Evolutionary conservation across 306 rosid species (phyloP).

Genomic region (Prunus persica): Prunus_persica_NCBIv2 NC_034010.1:29544001-29544500

Average conservation of each 20-base stretch:
- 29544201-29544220: constrained; percentile 83
- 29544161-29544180: constrained; percentile 64
- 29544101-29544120: constrained; percentile 76
- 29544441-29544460: neutral
- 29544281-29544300: constrained; percentile 93
- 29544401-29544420: constrained; percentile 27
- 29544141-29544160: constrained; percentile 72
- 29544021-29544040: neutral
- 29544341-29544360: constrained; percentile 75
- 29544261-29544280: constrained; percentile 74
- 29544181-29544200: constrained; percentile 69
- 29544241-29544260: constrained; percentile 65
- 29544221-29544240: constrained; percentile 88
- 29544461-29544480: neutral
- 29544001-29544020: neutral
- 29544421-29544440: constrained; percentile 6
- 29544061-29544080: constrained; percentile 52
- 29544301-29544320: constrained; percentile 74
- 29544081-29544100: constrained; percentile 49
- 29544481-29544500: neutral
- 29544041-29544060: neutral
- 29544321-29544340: constrained; percentile 73
- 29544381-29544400: constrained; percentile 53
- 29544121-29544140: constrained; percentile 88
- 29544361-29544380: constrained; percentile 79